Evolutionary conservation across 1,139 yeast genomes (phyloP).

Genomic region (Candida buenavistaensis): DNA sequence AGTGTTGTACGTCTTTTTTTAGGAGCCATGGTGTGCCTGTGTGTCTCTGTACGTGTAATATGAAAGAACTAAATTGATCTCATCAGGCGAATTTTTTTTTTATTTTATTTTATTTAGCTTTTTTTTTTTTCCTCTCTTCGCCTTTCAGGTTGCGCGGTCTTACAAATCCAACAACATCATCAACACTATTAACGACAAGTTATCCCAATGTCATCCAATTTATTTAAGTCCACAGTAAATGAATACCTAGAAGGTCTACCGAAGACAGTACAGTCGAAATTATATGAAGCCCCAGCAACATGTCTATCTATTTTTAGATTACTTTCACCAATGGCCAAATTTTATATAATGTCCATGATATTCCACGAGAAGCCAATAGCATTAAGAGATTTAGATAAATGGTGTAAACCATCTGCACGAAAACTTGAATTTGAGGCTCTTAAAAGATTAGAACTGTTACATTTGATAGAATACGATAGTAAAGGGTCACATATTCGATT

Average conservation of each 20-base stretch:
- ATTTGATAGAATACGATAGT: slow-evolving; percentile 67
- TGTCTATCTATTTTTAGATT: slow-evolving; percentile 88
- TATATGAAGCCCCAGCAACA: slow-evolving; percentile 84
- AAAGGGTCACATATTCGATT: slow-evolving; percentile 57
- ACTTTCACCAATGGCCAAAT: slow-evolving; percentile 86
- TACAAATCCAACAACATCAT: too few species aligned
- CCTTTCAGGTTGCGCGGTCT: too few species aligned
- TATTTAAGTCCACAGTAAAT: slow-evolving; percentile 75
- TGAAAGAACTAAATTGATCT: too few species aligned
- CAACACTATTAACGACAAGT: too few species aligned
- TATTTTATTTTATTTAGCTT: neutral
- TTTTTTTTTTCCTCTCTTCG: neutral
- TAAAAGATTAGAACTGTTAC: slow-evolving; percentile 72
- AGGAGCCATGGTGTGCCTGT: too few species aligned
- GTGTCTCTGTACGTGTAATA: too few species aligned
- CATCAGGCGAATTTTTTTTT: slow-evolving; percentile 8
- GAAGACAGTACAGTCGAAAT: slow-evolving; percentile 72
- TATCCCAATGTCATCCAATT: slow-evolving; percentile 34
- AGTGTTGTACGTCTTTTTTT: slow-evolving; percentile 18
- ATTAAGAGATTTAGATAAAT: slow-evolving; percentile 65
- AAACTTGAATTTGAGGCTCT: slow-evolving; percentile 72
- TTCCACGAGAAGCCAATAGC: slow-evolving; percentile 77
- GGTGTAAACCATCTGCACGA: slow-evolving; percentile 64
- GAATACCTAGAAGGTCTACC: slow-evolving; percentile 91
- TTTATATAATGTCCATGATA: slow-evolving; percentile 82